Percentiles rank a stretch among this genome's conserved stretches.
These are phyloP conservation scores for Colletotrichum paranaense DNA, from an alignment of 2,329 filamentous ascomycete species.

Conservation along the genomic window DNA sequence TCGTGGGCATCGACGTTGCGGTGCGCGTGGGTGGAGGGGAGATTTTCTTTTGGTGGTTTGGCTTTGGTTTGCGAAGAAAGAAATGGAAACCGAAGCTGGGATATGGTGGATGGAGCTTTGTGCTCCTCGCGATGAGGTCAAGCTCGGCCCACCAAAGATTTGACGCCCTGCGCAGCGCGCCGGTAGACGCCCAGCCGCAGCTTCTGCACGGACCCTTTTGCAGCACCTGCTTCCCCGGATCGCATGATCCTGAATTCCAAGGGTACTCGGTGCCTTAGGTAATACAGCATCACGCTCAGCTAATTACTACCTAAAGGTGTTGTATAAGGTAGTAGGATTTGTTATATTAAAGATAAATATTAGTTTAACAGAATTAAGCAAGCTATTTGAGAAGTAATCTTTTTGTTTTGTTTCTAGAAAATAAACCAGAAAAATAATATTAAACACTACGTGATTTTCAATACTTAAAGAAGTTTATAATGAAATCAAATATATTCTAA, in stretches of 20 bases:
- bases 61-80: not conserved
- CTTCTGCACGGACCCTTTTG: slow-evolving; percentile 10
- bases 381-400: too few species aligned
- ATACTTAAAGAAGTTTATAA: too few species aligned
- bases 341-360: too few species aligned
- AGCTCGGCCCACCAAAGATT: slow-evolving; percentile 33
- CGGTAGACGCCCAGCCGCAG: slow-evolving; percentile 7
- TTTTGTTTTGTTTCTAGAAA: too few species aligned
- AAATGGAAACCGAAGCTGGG: slow-evolving; percentile 24
- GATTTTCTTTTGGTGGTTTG: not conserved
- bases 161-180: slow-evolving; percentile 8
- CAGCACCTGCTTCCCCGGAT: not conserved
- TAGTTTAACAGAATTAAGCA: too few species aligned
- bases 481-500: not conserved
- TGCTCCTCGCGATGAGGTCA: slow-evolving; percentile 28
- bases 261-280: too few species aligned
- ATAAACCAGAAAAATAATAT: too few species aligned
- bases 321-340: too few species aligned
- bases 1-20: not conserved
- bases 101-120: slow-evolving; percentile 24
- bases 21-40: not conserved
- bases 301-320: too few species aligned
- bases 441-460: too few species aligned
- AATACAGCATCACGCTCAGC: too few species aligned
- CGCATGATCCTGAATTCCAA: not conserved